phyloP scores from a whole-genome alignment of 2,329 filamentous ascomycete species.

The Trichoderma koningii region DNA sequence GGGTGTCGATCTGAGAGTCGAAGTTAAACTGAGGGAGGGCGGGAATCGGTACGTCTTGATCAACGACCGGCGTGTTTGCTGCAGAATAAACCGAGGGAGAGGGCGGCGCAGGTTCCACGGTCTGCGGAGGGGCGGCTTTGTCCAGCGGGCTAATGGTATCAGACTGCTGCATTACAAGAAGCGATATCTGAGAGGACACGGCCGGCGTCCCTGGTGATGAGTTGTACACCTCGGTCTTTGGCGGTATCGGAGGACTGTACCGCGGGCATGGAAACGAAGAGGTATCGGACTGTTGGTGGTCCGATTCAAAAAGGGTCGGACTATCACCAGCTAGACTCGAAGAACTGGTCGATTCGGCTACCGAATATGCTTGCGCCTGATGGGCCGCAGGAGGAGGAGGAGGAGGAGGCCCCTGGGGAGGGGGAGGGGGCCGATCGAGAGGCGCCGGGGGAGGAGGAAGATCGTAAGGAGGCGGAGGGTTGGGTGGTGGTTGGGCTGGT shows the following conservation, averaged over 20 bases:
- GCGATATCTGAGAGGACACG: constrained; percentile 17
- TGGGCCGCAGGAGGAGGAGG: constrained; percentile 13
- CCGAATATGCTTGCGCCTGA: constrained; percentile 6
- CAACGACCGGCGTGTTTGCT: constrained; percentile 2
- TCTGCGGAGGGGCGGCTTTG: constrained; percentile 33
- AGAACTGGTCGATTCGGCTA: constrained; percentile 15
- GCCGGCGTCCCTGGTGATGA: not conserved
- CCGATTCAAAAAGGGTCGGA: constrained; percentile 8
- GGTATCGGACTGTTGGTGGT: constrained; percentile 12
- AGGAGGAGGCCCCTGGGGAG: not conserved
- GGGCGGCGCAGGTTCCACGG: constrained; percentile 10
- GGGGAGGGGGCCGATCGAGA: not conserved
- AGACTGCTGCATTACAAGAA: constrained; percentile 8
- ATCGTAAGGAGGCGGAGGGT: constrained; percentile 28
- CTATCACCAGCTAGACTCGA: constrained; percentile 4
- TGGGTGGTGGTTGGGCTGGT: constrained; percentile 32
- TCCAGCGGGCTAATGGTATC: constrained; percentile 12
- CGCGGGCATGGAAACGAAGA: constrained; percentile 19
- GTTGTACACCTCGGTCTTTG: not conserved
- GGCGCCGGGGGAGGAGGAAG: not conserved
- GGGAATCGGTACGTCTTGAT: constrained; percentile 29
- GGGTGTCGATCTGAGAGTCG: constrained; percentile 29
- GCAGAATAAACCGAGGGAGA: constrained; percentile 20
- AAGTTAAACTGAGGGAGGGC: constrained; percentile 32
- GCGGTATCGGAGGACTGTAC: constrained; percentile 22